phyloP scores from a whole-genome alignment of 495 filamentous ascomycete genomes.

The Aspergillus nanangensis region DNA sequence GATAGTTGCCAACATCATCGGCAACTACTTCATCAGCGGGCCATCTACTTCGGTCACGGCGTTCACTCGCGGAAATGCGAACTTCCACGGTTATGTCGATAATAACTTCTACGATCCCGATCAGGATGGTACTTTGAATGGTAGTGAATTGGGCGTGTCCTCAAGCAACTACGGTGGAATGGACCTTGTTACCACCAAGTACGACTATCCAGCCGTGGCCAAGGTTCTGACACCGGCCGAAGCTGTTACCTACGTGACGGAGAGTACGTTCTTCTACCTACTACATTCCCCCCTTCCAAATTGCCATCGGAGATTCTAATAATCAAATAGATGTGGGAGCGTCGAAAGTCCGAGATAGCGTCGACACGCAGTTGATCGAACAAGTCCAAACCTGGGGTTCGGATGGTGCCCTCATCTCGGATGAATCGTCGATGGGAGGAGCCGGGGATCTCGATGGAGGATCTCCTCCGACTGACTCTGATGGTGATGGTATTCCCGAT shows the following conservation, averaged over 20 bases:
- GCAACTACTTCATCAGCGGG: slow-evolving; percentile 18
- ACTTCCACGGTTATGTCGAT: slow-evolving; percentile 19
- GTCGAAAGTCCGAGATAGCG: slow-evolving; percentile 11
- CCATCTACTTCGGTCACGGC: slow-evolving; percentile 14
- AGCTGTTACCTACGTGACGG: slow-evolving; percentile 9
- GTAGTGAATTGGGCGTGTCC: slow-evolving; percentile 5
- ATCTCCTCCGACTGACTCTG: slow-evolving; percentile 5
- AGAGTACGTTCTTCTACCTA: slow-evolving; percentile 8
- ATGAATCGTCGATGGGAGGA: slow-evolving; percentile 12
- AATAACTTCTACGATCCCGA: slow-evolving; percentile 16
- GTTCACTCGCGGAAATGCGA: slow-evolving; percentile 13
- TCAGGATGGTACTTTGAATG: slow-evolving; percentile 12
- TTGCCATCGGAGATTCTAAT: no score
- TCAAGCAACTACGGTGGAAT: slow-evolving; percentile 11
- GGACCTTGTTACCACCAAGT: slow-evolving; percentile 11
- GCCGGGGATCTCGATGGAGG: slow-evolving; percentile 10
- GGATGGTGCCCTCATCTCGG: slow-evolving; percentile 11
- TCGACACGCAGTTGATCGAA: slow-evolving; percentile 10
- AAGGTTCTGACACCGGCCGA: slow-evolving; percentile 6
- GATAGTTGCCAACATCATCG: slow-evolving; percentile 13
- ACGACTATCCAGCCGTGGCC: slow-evolving; percentile 11
- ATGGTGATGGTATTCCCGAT: slow-evolving; percentile 16
- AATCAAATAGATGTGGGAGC: slow-evolving; percentile 14
- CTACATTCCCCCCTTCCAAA: no score
- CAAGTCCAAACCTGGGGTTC: slow-evolving; percentile 10